These are phyloP conservation scores for Boletus semigastroideus DNA, from an alignment of 1,284 basidiomycete species.

Conservation along the genomic window DNA sequence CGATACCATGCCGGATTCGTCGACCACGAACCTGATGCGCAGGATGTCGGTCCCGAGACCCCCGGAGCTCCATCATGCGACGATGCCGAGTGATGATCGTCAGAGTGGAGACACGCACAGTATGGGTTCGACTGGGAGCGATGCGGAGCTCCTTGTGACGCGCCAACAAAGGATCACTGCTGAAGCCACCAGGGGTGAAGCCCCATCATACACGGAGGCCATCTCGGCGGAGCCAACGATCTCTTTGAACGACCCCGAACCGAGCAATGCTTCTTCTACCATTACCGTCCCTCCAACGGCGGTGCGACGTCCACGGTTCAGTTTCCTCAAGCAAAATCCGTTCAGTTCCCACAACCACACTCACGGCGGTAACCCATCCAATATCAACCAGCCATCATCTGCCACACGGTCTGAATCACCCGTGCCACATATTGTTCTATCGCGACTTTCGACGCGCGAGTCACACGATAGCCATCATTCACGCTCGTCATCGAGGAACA, in stretches of 20 bases:
- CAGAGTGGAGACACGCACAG: slow-evolving; percentile 20
- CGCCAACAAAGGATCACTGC: slow-evolving; percentile 20
- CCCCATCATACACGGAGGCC: slow-evolving; percentile 65
- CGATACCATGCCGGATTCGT: slow-evolving; percentile 25
- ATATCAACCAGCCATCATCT: neutral
- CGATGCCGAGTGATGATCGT: slow-evolving; percentile 1
- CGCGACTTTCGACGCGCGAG: slow-evolving; percentile 21
- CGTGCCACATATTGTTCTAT: slow-evolving; percentile 10
- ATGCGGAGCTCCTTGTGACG: slow-evolving; percentile 24
- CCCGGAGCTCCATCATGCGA: slow-evolving; percentile 13
- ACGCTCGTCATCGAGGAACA: slow-evolving; percentile 13
- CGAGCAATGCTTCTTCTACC: neutral
- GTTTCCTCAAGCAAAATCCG: slow-evolving; percentile 26
- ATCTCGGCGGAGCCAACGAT: slow-evolving; percentile 30
- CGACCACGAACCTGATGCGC: slow-evolving; percentile 24
- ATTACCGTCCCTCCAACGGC: neutral
- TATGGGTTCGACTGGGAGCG: slow-evolving; percentile 23
- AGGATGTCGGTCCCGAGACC: slow-evolving; percentile 14
- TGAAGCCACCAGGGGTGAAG: slow-evolving; percentile 54
- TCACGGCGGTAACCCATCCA: neutral
- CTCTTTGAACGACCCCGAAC: slow-evolving; percentile 13
- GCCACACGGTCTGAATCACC: slow-evolving; percentile 14
- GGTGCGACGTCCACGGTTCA: slow-evolving; percentile 22
- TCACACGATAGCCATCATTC: slow-evolving; percentile 29
- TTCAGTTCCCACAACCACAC: slow-evolving; percentile 12